Conservation (phyloP, 768 basidiomycete genomes). For the Phlegmacium glaucopus region DNA sequence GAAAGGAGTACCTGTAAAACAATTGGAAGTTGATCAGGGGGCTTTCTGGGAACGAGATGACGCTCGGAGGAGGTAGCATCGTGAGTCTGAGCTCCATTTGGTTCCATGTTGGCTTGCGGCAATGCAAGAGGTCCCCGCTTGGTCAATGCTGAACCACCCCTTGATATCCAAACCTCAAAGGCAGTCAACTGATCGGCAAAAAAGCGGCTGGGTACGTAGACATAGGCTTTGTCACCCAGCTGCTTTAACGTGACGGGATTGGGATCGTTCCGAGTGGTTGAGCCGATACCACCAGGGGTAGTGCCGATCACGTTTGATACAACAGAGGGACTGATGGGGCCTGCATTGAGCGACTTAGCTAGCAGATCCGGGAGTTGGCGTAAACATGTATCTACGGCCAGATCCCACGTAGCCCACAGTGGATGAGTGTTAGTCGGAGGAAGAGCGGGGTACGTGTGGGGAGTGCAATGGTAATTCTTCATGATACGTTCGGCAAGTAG, state of each 20-base stretch:
- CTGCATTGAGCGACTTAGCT: slow-evolving; percentile 31
- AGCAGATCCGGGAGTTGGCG: slow-evolving; percentile 89
- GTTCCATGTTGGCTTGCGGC: slow-evolving; percentile 30
- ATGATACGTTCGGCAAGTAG: slow-evolving; percentile 96
- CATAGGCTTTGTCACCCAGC: slow-evolving; percentile 47
- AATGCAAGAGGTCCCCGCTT: slow-evolving; percentile 73
- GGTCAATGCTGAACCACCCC: slow-evolving; percentile 84
- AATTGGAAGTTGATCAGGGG: slow-evolving; percentile 96
- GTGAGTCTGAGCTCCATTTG: slow-evolving; percentile 8
- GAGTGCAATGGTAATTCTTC: slow-evolving; percentile 97
- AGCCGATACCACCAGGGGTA: slow-evolving; percentile 40
- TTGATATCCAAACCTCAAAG: slow-evolving; percentile 97
- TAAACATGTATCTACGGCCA: slow-evolving; percentile 91
- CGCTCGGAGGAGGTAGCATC: slow-evolving; percentile 22
- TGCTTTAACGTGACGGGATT: slow-evolving; percentile 14
- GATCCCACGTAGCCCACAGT: slow-evolving; percentile 97
- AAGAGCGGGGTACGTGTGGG: slow-evolving; percentile 87
- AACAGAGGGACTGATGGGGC: slow-evolving; percentile 13
- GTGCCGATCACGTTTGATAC: slow-evolving; percentile 24
- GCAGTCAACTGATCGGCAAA: slow-evolving; percentile 96
- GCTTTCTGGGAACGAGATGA: slow-evolving; percentile 79
- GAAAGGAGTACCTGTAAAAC: slow-evolving; percentile 96
- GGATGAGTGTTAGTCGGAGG: slow-evolving; percentile 97
- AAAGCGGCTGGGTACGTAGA: slow-evolving; percentile 85
- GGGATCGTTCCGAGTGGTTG: slow-evolving; percentile 22